phyloP scores from a whole-genome alignment of 306 rosid genomes.

The Fagus sylvatica region DNA sequence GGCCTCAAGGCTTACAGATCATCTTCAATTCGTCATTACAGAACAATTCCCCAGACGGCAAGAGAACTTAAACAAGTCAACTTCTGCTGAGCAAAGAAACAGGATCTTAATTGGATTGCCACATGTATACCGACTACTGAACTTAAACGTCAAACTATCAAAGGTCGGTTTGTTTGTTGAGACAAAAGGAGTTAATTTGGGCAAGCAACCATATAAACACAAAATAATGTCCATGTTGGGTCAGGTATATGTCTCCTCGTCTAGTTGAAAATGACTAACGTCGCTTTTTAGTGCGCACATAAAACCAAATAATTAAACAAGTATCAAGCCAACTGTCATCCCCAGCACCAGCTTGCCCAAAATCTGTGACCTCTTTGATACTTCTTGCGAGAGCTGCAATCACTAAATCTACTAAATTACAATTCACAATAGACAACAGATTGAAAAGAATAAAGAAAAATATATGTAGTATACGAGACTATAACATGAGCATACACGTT shows the following conservation, averaged over 20 bases:
- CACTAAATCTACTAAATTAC: too few species aligned
- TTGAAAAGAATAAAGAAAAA: not conserved
- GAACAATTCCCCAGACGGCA: not conserved
- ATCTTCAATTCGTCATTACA: not conserved
- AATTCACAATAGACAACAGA: not conserved
- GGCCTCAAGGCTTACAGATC: not conserved
- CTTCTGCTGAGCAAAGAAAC: not conserved
- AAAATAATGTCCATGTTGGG: conserved; percentile 21
- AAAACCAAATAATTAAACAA: not conserved
- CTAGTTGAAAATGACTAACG: conserved; percentile 32
- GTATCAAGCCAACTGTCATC: not conserved
- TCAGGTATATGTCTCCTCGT: conserved; percentile 31
- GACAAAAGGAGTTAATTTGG: conserved; percentile 16
- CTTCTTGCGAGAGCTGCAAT: not conserved
- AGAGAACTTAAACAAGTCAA: conserved; percentile 14
- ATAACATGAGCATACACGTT: not conserved
- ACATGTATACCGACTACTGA: conserved; percentile 2
- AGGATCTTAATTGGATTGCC: not conserved
- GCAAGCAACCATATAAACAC: not conserved
- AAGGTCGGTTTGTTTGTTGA: conserved; percentile 16
- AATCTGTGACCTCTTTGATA: not conserved
- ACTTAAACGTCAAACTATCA: not conserved
- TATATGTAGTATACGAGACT: not conserved
- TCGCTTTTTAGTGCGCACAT: not conserved
- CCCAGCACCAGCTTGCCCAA: not conserved